Evolutionary conservation across 805 yeast genomes (phyloP).

Genomic region (Pichia nakasei): DNA sequence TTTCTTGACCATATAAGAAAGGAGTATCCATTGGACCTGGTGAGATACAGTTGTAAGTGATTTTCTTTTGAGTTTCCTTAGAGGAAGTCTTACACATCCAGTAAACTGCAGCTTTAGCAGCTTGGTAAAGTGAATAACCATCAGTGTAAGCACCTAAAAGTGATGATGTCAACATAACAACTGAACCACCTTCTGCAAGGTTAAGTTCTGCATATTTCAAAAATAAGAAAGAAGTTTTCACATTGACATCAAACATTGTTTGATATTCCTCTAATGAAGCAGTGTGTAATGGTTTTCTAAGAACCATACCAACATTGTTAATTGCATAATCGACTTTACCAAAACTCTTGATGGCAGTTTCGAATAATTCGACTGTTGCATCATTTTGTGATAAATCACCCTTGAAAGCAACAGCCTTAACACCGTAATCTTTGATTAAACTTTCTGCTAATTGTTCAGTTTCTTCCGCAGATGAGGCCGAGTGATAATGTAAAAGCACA

Average conservation of each 20-base stretch:
- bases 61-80: constrained; percentile 41
- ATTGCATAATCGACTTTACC: constrained; percentile 55
- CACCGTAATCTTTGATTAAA: constrained; percentile 28
- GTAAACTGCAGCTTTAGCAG: constrained; percentile 49
- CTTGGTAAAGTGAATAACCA: constrained; percentile 45
- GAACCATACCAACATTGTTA: constrained; percentile 58
- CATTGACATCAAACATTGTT: constrained; percentile 42
- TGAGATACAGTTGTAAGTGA: constrained; percentile 48
- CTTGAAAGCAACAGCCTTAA: constrained; percentile 35
- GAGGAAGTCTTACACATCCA: constrained; percentile 45
- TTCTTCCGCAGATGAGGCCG: constrained; percentile 28
- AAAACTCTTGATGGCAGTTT: constrained; percentile 33
- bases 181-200: constrained; percentile 43
- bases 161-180: constrained; percentile 53
- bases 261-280: constrained; percentile 48
- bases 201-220: constrained; percentile 45
- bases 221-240: constrained; percentile 55
- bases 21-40: constrained; percentile 67
- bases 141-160: constrained; percentile 57
- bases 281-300: constrained; percentile 51
- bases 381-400: constrained; percentile 35
- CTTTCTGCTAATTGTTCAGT: constrained; percentile 32
- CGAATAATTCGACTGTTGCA: constrained; percentile 38
- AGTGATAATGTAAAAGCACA: constrained; percentile 48
- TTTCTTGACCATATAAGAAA: constrained; percentile 54